phyloP scores from a whole-genome alignment of 1,139 yeast species.

The Hyphopichia wangnamkhiaoensis region DNA sequence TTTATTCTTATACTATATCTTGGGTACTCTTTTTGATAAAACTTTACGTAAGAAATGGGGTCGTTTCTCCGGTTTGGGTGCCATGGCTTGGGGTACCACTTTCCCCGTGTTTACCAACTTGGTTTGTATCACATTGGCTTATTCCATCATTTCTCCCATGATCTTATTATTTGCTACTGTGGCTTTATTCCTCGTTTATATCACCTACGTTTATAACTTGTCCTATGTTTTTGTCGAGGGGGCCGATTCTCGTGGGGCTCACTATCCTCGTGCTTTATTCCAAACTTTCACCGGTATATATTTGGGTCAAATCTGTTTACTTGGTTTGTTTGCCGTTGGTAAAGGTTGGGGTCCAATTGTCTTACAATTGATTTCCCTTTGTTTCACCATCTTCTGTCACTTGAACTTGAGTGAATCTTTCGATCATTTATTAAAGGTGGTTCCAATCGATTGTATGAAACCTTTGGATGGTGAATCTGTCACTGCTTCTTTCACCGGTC shows the following conservation, averaged over 20 bases:
- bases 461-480: conserved; percentile 68
- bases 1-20: conserved; percentile 65
- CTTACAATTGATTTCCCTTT: conserved; percentile 65
- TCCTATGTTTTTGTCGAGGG: conserved; percentile 64
- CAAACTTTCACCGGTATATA: conserved; percentile 89
- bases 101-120: conserved; percentile 85
- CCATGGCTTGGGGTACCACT: conserved; percentile 82
- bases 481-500: conserved; percentile 54
- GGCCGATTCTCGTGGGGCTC: conserved; percentile 78
- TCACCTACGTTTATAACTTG: conserved; percentile 80
- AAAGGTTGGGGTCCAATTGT: conserved; percentile 95
- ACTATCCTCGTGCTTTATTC: conserved; percentile 84
- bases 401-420: conserved; percentile 61
- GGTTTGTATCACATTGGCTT: conserved; percentile 77
- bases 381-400: conserved; percentile 68
- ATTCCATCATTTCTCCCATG: conserved; percentile 79
- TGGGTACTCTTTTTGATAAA: conserved; percentile 69
- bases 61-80: conserved; percentile 63
- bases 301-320: conserved; percentile 78
- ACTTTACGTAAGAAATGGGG: conserved; percentile 88
- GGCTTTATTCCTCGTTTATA: conserved; percentile 69
- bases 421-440: conserved; percentile 54
- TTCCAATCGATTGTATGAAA: conserved; percentile 70
- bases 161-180: conserved; percentile 66
- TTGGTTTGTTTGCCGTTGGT: conserved; percentile 86